Percentiles rank a stretch among this genome's conserved stretches.
Evolutionary conservation across 2,329 filamentous ascomycete genomes (phyloP).

Genomic region (Periglandula ipomoeae): DNA sequence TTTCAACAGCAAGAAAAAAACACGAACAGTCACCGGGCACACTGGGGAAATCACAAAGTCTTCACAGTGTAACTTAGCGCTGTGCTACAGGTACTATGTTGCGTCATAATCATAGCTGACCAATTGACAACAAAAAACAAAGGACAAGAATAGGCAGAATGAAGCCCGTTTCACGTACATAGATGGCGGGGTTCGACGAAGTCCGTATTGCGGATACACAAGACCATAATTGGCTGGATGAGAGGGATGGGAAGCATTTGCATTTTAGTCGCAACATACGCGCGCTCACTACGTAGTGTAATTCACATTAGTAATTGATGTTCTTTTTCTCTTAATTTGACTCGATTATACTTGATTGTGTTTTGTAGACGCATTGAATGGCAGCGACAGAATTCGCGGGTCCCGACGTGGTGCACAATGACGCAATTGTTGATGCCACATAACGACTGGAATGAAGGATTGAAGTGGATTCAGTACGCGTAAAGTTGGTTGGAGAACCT

Average conservation of each 20-base stretch:
- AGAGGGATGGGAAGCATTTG: background rate
- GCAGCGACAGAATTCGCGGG: background rate
- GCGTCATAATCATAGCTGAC: no score
- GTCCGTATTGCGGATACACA: background rate
- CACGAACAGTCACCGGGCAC: background rate
- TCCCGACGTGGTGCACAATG: background rate
- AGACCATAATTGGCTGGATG: background rate
- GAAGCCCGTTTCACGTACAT: background rate
- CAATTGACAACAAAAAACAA: no score
- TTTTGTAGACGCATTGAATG: background rate
- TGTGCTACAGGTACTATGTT: no score
- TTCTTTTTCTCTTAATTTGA: no score
- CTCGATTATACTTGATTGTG: background rate
- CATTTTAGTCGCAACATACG: slow-evolving; percentile 2
- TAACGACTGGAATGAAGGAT: background rate
- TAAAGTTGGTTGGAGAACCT: no score
- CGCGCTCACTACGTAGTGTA: background rate
- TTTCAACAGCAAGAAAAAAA: no score
- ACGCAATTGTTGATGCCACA: background rate
- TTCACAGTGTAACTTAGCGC: background rate
- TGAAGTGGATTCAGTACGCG: background rate
- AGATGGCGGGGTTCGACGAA: background rate
- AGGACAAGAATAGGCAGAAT: background rate
- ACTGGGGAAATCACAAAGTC: background rate
- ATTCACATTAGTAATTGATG: background rate